These are phyloP conservation scores for Paraphoma sp. DNA, from an alignment of 2,329 filamentous ascomycete species.

Conservation along the genomic window DNA sequence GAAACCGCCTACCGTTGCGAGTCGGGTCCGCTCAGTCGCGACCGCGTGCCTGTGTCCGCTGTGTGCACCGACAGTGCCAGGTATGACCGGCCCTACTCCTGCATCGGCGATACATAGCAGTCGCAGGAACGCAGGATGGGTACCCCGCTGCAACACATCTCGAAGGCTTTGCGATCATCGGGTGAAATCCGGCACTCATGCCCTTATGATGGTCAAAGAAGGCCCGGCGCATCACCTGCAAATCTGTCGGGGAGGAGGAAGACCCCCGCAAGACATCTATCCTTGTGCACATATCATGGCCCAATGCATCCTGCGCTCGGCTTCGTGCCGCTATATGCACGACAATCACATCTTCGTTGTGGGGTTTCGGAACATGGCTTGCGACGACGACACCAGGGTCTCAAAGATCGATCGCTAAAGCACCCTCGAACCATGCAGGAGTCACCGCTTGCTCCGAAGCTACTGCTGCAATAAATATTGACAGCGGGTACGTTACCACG, in stretches of 20 bases:
- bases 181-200: slow-evolving; percentile 21
- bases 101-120: background rate
- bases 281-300: background rate
- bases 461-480: slow-evolving; percentile 29
- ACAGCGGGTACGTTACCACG: slow-evolving; percentile 13
- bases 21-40: slow-evolving; percentile 4
- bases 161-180: slow-evolving; percentile 20
- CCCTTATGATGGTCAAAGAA: slow-evolving; percentile 7
- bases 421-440: slow-evolving; percentile 17
- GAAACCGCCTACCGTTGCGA: slow-evolving; percentile 12
- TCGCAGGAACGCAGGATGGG: background rate
- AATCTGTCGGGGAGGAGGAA: background rate
- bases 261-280: slow-evolving; percentile 3
- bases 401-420: slow-evolving; percentile 7
- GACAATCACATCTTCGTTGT: slow-evolving; percentile 11
- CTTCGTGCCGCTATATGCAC: slow-evolving; percentile 13
- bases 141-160: slow-evolving; percentile 19
- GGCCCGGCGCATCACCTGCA: slow-evolving; percentile 8
- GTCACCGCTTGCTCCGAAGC: slow-evolving; percentile 24
- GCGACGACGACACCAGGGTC: slow-evolving; percentile 2
- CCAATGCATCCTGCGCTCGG: slow-evolving; percentile 1
- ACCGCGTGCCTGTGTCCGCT: background rate
- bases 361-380: slow-evolving; percentile 5
- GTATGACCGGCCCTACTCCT: background rate
- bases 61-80: background rate